Conservation (phyloP, 495 filamentous ascomycete genomes). For the Hypomontagnella submonticulosa region DNA sequence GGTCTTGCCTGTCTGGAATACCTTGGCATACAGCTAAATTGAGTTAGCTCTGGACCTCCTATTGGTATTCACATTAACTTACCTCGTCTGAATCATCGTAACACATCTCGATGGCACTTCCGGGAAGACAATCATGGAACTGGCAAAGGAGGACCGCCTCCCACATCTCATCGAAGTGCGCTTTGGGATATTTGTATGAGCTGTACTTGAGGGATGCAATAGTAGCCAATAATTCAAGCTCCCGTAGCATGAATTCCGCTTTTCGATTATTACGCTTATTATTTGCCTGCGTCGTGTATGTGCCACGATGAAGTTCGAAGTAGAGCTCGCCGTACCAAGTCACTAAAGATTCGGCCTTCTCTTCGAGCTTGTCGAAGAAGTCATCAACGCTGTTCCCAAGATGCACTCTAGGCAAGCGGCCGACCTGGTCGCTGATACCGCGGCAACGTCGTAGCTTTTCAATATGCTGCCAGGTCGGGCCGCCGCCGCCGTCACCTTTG, state of each 20-base stretch:
- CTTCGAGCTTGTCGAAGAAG: conserved; percentile 87
- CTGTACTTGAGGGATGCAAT: conserved; percentile 76
- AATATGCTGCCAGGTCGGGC: conserved; percentile 91
- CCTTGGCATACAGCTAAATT: conserved; percentile 74
- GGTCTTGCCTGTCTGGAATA: conserved; percentile 80
- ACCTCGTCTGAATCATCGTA: conserved; percentile 91
- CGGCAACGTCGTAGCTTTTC: conserved; percentile 96
- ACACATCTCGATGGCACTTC: conserved; percentile 96
- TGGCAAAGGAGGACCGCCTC: conserved; percentile 87
- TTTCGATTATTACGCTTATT: conserved; percentile 95
- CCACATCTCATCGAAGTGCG: conserved; percentile 93
- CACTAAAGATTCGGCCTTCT: conserved; percentile 79
- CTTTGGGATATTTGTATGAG: conserved; percentile 91
- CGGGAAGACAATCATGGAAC: conserved; percentile 96
- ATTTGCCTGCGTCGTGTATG: conserved; percentile 96
- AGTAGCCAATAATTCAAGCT: conserved; percentile 90
- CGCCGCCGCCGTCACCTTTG: conserved; percentile 95
- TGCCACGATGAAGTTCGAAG: conserved; percentile 95
- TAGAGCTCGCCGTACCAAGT: conserved; percentile 99
- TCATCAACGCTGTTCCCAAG: conserved; percentile 95
- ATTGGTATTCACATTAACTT: conserved; percentile 24
- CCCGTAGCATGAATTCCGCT: conserved; percentile 83
- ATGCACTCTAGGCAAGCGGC: conserved; percentile 84
- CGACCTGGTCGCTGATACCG: conserved; percentile 88
- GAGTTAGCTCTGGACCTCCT: conserved; percentile 20